Evolutionary conservation across 345 rosid genomes (phyloP).

Genomic region (Syzygium grande): DNA sequence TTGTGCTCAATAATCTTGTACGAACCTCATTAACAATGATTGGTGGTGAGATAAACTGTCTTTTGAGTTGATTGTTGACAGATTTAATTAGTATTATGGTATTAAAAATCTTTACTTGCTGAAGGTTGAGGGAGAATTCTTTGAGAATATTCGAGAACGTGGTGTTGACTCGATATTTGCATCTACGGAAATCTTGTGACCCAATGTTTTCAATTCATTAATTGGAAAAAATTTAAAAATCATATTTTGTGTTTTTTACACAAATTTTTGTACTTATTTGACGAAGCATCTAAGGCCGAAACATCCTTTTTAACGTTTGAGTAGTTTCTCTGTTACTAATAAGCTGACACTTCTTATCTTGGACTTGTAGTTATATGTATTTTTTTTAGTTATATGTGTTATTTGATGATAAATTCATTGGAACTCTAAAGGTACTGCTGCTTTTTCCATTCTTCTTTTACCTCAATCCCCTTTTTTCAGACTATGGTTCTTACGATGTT

Average conservation of each 20-base stretch:
- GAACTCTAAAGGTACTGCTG: constrained; percentile 76
- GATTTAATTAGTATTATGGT: not conserved
- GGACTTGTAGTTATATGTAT: no score
- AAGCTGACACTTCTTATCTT: no score
- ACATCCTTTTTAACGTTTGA: no score
- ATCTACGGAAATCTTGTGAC: no score
- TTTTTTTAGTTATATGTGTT: no score
- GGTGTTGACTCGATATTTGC: no score
- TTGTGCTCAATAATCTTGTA: constrained; percentile 50
- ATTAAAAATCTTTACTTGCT: not conserved
- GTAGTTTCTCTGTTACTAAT: no score
- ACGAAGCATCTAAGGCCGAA: no score
- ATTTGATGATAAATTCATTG: constrained; percentile 29
- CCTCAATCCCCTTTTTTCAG: constrained; percentile 38
- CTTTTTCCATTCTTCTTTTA: not conserved
- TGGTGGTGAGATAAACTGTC: constrained; percentile 36
- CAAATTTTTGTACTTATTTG: no score
- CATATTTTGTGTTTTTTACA: no score
- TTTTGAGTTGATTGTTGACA: not conserved
- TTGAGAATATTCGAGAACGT: constrained; percentile 32
- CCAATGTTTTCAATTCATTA: no score
- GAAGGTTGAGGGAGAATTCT: constrained; percentile 83
- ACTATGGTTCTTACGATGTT: constrained; percentile 64
- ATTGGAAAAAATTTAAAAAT: no score
- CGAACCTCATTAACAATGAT: constrained; percentile 80